Evolutionary conservation across 1,139 yeast genomes (phyloP).

Genomic region (Trichomonascaceae sp.): DNA sequence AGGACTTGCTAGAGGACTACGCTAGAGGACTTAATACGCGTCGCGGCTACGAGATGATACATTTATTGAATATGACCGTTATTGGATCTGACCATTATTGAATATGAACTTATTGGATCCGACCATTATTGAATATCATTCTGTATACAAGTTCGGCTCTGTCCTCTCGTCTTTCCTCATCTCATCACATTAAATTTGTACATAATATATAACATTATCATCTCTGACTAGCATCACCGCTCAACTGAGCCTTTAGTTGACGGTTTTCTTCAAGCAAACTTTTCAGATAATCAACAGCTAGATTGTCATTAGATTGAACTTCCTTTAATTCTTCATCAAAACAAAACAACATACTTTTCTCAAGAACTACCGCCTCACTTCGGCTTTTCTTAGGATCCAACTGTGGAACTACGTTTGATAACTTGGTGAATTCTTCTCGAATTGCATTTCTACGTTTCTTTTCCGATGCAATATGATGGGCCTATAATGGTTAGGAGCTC

Average conservation of each 20-base stretch:
- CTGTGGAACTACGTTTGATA: conserved; percentile 40
- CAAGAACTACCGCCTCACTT: conserved; percentile 38
- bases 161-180: no score
- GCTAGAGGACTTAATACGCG: no score
- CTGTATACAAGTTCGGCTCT: no score
- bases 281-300: conserved; percentile 8
- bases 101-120: no score
- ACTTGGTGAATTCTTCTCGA: conserved; percentile 39
- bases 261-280: conserved; percentile 6
- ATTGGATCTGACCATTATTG: no score
- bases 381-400: conserved; percentile 35
- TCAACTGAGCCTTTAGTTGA: neutral
- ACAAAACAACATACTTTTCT: conserved; percentile 26
- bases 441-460: conserved; percentile 45
- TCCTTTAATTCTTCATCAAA: neutral
- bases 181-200: neutral
- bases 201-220: neutral
- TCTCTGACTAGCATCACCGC: neutral
- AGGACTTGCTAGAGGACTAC: no score
- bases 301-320: neutral
- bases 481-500: conserved; percentile 20
- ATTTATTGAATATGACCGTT: no score
- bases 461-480: conserved; percentile 45
- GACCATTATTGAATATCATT: no score
- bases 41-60: no score